These are phyloP conservation scores for Heimioporus sp. DNA, from an alignment of 768 basidiomycete genomes.

Conservation along the genomic window DNA sequence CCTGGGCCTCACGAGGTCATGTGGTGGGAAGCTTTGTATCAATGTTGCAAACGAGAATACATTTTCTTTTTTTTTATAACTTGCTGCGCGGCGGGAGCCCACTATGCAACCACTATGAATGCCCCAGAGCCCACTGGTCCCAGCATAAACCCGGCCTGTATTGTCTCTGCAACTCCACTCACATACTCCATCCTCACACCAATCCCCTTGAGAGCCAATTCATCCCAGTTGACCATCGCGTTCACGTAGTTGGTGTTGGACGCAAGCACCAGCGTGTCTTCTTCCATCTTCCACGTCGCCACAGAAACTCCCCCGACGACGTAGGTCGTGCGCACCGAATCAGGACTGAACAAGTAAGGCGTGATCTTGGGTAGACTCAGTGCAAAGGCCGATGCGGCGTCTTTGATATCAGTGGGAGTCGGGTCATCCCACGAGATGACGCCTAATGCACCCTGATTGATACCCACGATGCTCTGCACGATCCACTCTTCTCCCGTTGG, in stretches of 20 bases:
- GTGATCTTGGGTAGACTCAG: constrained; percentile 43
- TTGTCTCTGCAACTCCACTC: constrained; percentile 13
- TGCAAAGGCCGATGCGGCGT: constrained; percentile 49
- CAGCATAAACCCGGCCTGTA: constrained; percentile 12
- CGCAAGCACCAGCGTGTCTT: constrained; percentile 46
- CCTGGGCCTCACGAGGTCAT: no score
- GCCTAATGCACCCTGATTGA: constrained; percentile 70
- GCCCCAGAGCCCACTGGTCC: constrained; percentile 26
- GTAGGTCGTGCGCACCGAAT: constrained; percentile 38
- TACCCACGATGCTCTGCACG: constrained; percentile 59
- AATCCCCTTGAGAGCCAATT: constrained; percentile 21
- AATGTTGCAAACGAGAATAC: no score
- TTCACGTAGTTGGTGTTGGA: constrained; percentile 48
- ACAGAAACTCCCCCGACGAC: constrained; percentile 43
- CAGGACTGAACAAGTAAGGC: constrained; percentile 44
- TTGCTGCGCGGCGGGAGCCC: neutral
- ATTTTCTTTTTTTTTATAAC: no score
- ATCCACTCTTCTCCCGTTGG: constrained; percentile 74
- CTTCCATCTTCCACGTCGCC: constrained; percentile 47
- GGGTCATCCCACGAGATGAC: constrained; percentile 52
- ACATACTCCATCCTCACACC: constrained; percentile 4
- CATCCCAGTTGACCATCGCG: constrained; percentile 31
- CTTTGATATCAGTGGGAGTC: constrained; percentile 50
- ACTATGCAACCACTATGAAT: constrained; percentile 9
- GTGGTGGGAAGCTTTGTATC: no score